phyloP scores from a whole-genome alignment of 2,329 filamentous ascomycete genomes.

The Pezicula rhizophila region DNA sequence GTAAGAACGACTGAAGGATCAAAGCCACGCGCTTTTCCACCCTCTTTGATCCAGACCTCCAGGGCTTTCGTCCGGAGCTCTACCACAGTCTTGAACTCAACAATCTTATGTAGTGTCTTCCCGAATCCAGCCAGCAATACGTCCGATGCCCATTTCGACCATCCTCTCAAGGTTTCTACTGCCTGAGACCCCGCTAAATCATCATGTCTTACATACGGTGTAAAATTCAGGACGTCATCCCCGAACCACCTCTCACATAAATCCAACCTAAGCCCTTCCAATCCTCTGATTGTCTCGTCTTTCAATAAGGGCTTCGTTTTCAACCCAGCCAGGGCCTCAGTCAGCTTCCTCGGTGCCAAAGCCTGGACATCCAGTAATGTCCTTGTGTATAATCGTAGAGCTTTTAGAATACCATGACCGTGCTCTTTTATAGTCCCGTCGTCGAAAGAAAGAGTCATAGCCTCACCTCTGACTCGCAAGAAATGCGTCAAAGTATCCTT shows the following conservation, averaged over 20 bases:
- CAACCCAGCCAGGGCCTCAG: conserved; percentile 60
- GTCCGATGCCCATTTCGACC: conserved; percentile 56
- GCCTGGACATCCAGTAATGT: conserved; percentile 74
- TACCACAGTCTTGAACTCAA: conserved; percentile 63
- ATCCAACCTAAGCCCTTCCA: conserved; percentile 72
- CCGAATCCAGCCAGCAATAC: conserved; percentile 57
- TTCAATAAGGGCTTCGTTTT: conserved; percentile 67
- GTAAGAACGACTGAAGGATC: conserved; percentile 64
- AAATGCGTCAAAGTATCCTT: conserved; percentile 76
- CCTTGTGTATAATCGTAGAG: conserved; percentile 66
- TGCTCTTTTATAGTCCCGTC: conserved; percentile 38
- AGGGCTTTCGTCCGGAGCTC: conserved; percentile 64
- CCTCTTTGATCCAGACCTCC: conserved; percentile 69
- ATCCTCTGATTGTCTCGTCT: conserved; percentile 57
- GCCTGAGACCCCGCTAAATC: conserved; percentile 59
- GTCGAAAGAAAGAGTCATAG: conserved; percentile 59
- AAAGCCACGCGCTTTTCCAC: conserved; percentile 57
- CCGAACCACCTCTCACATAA: conserved; percentile 74
- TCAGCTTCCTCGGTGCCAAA: conserved; percentile 66
- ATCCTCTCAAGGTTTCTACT: conserved; percentile 53
- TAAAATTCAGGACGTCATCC: conserved; percentile 78
- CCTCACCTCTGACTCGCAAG: conserved; percentile 63
- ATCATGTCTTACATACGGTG: conserved; percentile 79
- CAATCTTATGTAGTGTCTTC: conserved; percentile 50
- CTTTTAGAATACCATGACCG: conserved; percentile 46